Conservation (phyloP, 2,329 filamentous ascomycete genomes). For the Trichoderma sp. region DNA sequence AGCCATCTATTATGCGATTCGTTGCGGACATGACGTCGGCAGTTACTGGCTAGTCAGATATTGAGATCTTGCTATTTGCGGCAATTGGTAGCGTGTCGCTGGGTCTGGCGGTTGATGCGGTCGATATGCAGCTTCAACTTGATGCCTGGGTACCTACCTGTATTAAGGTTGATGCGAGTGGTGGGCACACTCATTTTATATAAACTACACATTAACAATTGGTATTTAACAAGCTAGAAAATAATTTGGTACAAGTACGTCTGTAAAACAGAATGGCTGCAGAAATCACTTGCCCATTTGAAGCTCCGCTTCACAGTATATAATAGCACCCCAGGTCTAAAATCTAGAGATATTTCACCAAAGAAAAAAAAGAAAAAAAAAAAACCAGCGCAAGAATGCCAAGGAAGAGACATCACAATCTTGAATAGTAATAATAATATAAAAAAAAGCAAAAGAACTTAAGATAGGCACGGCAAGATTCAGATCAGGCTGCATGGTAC, state of each 20-base stretch:
- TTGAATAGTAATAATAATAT: no score
- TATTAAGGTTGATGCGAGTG: not conserved
- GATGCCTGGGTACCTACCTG: not conserved
- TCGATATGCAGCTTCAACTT: not conserved
- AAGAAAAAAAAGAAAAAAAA: no score
- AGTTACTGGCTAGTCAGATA: not conserved
- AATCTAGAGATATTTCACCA: not conserved
- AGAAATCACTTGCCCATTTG: not conserved
- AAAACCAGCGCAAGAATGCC: not conserved
- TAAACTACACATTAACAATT: not conserved
- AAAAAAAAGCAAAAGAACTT: not conserved
- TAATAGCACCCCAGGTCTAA: not conserved
- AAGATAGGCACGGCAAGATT: not conserved
- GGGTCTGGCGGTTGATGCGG: not conserved
- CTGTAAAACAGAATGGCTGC: not conserved
- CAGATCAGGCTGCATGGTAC: slow-evolving; percentile 2
- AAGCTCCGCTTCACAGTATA: not conserved
- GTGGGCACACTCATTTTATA: not conserved
- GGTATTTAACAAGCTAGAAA: not conserved
- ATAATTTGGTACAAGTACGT: not conserved
- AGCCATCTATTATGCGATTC: not conserved
- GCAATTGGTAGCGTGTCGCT: not conserved
- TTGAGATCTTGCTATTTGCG: not conserved
- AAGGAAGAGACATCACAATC: not conserved
- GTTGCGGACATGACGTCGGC: not conserved